Percentiles rank a stretch among this genome's conserved stretches.
These are phyloP conservation scores for Medicago lupulina DNA, from an alignment of 306 rosid genomes.

Conservation along the genomic window DNA sequence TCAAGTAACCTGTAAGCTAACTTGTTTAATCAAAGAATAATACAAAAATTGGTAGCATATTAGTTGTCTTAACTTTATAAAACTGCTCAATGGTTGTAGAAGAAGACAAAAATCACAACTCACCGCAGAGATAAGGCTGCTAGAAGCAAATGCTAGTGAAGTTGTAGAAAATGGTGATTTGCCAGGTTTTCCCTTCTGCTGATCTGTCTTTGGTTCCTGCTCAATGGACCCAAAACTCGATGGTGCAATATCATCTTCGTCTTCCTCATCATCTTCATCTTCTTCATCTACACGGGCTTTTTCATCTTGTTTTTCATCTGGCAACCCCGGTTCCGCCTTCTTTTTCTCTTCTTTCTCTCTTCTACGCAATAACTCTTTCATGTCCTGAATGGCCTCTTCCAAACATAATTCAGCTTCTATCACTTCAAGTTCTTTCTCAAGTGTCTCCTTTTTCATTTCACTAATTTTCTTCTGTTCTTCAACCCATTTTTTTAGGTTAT, in stretches of 20 bases:
- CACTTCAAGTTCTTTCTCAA: conserved; percentile 72
- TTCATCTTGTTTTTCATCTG: conserved; percentile 58
- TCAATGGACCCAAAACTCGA: conserved; percentile 88
- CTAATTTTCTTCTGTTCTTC: conserved; percentile 66
- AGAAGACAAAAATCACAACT: conserved; percentile 54
- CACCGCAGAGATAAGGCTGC: conserved; percentile 79
- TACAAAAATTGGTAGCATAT: neutral
- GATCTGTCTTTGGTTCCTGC: conserved; percentile 53
- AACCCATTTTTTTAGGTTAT: conserved; percentile 66
- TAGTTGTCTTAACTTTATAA: neutral
- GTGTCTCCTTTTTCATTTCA: conserved; percentile 57
- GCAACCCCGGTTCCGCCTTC: conserved; percentile 61
- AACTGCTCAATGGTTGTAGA: conserved; percentile 15
- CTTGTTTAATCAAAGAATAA: conserved; percentile 25
- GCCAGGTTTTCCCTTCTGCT: conserved; percentile 64
- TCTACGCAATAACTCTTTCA: conserved; percentile 67
- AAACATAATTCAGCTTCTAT: conserved; percentile 73
- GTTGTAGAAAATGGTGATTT: conserved; percentile 82
- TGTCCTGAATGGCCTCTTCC: conserved; percentile 73
- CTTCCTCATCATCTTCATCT: conserved; percentile 59
- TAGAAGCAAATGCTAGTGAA: conserved; percentile 76
- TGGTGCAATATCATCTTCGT: conserved; percentile 60
- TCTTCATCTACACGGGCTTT: conserved; percentile 53
- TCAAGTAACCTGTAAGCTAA: conserved; percentile 20
- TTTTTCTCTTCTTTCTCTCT: conserved; percentile 76